Percentiles rank a stretch among this genome's conserved stretches.
phyloP scores from a whole-genome alignment of 1,139 yeast genomes.

The Nakaseomyces glabratus region DNA sequence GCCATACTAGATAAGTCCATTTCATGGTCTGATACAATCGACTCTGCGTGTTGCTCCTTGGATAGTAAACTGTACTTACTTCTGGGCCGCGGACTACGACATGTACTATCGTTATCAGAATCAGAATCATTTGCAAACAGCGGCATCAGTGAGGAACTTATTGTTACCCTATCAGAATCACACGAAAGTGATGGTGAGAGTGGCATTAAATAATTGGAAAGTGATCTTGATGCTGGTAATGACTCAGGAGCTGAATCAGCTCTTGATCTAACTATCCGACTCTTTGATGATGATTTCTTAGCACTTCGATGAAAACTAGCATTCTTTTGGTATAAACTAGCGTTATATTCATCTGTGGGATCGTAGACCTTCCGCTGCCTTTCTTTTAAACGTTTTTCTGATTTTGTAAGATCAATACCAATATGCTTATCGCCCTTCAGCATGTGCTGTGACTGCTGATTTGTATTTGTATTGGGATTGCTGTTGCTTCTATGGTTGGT shows the following conservation, averaged over 20 bases:
- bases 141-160: slow-evolving; percentile 15
- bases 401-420: no score
- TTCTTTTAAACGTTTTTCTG: no score
- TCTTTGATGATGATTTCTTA: slow-evolving; percentile 1
- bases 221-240: not conserved
- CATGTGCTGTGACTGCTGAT: no score
- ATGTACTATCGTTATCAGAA: slow-evolving; percentile 3
- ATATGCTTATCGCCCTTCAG: no score
- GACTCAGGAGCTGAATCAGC: slow-evolving; percentile 5
- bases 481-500: not conserved
- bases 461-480: no score
- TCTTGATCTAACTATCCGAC: not conserved
- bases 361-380: no score
- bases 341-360: not conserved
- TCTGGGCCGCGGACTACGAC: slow-evolving; percentile 2
- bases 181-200: slow-evolving; percentile 5
- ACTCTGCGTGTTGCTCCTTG: not conserved
- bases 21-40: slow-evolving; percentile 15
- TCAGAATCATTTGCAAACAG: slow-evolving; percentile 10
- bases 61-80: slow-evolving; percentile 1
- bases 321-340: not conserved
- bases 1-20: slow-evolving; percentile 34
- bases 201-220: slow-evolving; percentile 1
- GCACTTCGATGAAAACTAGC: not conserved
- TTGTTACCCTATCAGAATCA: slow-evolving; percentile 9